phyloP scores from a whole-genome alignment of 139 green algal genomes.

The Mesostigma viride region DNA sequence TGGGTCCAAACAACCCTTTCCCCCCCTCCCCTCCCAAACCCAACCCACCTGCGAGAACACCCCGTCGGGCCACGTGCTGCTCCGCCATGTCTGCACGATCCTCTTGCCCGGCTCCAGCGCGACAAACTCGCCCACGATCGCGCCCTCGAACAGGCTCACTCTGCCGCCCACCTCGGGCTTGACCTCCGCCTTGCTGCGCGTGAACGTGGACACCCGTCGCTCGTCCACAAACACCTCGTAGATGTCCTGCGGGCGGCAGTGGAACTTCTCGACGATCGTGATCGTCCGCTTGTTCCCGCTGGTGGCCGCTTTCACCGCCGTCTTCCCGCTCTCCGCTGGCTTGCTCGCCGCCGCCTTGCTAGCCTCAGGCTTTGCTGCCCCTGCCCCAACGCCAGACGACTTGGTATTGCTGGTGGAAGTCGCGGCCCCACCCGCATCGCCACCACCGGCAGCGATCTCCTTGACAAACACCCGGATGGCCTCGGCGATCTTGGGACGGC shows the following conservation, averaged over 20 bases:
- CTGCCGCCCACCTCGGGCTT: conserved; percentile 22
- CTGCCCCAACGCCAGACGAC: background rate
- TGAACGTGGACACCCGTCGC: conserved; percentile 37
- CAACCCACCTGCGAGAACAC: conserved; percentile 35
- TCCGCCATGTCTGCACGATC: conserved; percentile 45
- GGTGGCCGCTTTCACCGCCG: background rate
- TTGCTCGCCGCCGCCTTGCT: conserved; percentile 4
- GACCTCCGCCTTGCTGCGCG: conserved; percentile 26
- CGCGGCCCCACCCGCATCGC: conserved; percentile 13
- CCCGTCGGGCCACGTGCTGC: conserved; percentile 36
- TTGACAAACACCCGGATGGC: conserved; percentile 23
- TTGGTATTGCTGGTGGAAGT: background rate
- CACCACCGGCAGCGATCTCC: conserved; percentile 25
- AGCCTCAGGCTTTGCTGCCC: background rate
- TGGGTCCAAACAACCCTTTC: too few species aligned
- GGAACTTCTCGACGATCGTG: conserved; percentile 28
- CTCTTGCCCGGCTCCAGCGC: conserved; percentile 23
- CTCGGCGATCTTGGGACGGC: conserved; percentile 14
- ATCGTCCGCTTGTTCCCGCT: conserved; percentile 23
- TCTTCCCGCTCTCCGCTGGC: conserved; percentile 3
- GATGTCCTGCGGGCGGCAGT: conserved; percentile 30
- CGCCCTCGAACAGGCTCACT: conserved; percentile 41
- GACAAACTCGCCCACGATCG: conserved; percentile 25
- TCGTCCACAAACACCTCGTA: conserved; percentile 38
- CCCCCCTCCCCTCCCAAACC: too few species aligned